Evolutionary conservation across 108 stramenopile genomes (phyloP), one percentile per base, ranked within the genome.

Genomic region (Stephanodiscus minutulus): DNA sequence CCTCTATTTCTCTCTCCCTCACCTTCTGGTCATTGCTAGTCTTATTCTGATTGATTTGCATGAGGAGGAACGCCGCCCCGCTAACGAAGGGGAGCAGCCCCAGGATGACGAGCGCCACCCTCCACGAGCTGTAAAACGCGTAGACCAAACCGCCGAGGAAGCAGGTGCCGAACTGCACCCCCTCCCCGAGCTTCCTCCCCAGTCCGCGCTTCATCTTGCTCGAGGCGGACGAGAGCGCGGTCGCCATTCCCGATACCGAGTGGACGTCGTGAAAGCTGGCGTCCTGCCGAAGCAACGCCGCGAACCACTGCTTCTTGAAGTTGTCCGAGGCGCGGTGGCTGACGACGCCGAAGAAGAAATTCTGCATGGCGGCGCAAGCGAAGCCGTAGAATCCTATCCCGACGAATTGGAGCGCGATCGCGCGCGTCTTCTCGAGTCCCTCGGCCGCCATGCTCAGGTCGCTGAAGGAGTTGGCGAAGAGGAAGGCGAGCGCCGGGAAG

Each of bases 101-200:
- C 36, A 92, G 57, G 44, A 88, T 76, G 4, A 92, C 86, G 27
- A 90, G 61, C 8, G 85, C 86, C 11, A 89, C 85, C 48, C 72
- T 80, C 88, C 88, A 92, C 0, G 55, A 54, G 18, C 74, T 64
- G 12, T 57, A 86, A 56, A 92, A 84, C 7, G 83, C 84, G 66
- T 81, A 89, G 7, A 47, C 79, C 28, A 89, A 48, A 0, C 91
- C 91, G 5, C 87, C 88, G 8, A 92, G 33, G 35, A 79, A 76
- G 1, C 82, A 85, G 0, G 84, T 87, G 10, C 72, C 66, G 48
- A 89, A 92, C 61, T 92, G 88, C 9, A 92, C 73, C 1, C 91
- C 91, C 50, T 92, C 87, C 0, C 73, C 91, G 86, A 89, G 77
- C 53, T 92, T 86, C 0, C 84, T 68, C 18, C 91, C 88, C n/a